These are phyloP conservation scores for Bipolaris oryzae DNA, from an alignment of 2,329 filamentous ascomycete species.

Conservation along the genomic window DNA sequence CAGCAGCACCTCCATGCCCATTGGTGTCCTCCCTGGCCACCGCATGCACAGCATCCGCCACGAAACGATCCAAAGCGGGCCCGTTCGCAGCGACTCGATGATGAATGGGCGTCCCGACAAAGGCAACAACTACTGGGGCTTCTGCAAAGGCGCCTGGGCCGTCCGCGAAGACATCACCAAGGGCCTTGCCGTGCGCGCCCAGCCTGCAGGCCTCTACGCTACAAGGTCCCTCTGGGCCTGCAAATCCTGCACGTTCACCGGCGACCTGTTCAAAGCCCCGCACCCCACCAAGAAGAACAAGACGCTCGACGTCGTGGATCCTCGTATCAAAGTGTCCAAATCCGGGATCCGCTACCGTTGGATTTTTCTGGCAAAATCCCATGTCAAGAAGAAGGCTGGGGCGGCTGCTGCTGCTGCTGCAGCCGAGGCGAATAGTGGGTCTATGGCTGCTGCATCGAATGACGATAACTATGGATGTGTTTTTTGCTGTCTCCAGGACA, in stretches of 20 bases:
- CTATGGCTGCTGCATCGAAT: no score
- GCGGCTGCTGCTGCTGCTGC: slow-evolving; percentile 2
- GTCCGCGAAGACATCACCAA: slow-evolving; percentile 43
- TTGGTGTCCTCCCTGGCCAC: slow-evolving; percentile 20
- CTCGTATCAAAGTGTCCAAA: slow-evolving; percentile 29
- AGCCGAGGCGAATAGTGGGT: no score
- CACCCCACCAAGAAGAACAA: slow-evolving; percentile 38
- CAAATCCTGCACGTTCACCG: slow-evolving; percentile 43
- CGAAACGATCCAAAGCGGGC: slow-evolving; percentile 27
- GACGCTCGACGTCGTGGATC: slow-evolving; percentile 38
- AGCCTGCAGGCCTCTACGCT: slow-evolving; percentile 46
- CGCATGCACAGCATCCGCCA: slow-evolving; percentile 19
- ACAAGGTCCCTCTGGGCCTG: slow-evolving; percentile 45
- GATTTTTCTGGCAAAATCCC: slow-evolving; percentile 49
- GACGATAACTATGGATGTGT: slow-evolving; percentile 46
- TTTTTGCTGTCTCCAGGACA: slow-evolving; percentile 43
- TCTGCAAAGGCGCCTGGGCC: slow-evolving; percentile 50
- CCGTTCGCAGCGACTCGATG: slow-evolving; percentile 30
- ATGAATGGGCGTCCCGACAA: slow-evolving; percentile 47
- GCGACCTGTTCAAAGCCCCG: slow-evolving; percentile 30
- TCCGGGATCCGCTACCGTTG: slow-evolving; percentile 46
- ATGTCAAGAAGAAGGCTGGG: slow-evolving; percentile 28
- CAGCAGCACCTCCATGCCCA: slow-evolving; percentile 20
- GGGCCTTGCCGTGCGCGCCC: slow-evolving; percentile 37
- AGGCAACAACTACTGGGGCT: slow-evolving; percentile 51